Evolutionary conservation across 106 monocot genomes (phyloP).

Genomic region (Allium cepa): DNA sequence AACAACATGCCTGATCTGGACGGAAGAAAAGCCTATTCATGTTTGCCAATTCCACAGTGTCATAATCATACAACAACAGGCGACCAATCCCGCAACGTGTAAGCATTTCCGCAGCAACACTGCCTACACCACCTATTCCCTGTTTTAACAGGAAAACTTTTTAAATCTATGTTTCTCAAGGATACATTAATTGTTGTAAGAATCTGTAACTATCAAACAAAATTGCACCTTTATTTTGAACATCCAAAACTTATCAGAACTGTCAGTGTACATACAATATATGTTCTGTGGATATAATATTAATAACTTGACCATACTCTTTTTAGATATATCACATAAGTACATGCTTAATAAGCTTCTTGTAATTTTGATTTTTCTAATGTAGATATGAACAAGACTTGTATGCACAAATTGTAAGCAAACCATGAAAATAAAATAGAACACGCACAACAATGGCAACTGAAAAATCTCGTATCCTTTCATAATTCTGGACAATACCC

Average conservation of each 20-base stretch:
- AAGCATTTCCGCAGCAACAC: conserved; percentile 98
- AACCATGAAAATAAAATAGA: background rate
- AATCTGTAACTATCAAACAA: too few species aligned
- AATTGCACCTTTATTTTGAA: background rate
- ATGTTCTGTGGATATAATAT: too few species aligned
- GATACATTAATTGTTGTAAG: background rate
- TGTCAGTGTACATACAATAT: background rate
- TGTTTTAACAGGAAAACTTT: conserved; percentile 8
- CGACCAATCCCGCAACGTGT: conserved; percentile 95
- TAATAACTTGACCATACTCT: background rate
- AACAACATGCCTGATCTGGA: conserved; percentile 82
- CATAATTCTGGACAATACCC: conserved; percentile 93
- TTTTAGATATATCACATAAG: background rate
- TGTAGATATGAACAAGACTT: too few species aligned
- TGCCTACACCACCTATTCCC: conserved; percentile 99
- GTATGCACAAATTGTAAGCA: too few species aligned
- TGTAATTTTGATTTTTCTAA: too few species aligned
- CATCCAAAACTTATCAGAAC: background rate
- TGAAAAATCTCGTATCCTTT: conserved; percentile 75
- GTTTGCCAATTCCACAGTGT: conserved; percentile 90
- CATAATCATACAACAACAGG: conserved; percentile 92
- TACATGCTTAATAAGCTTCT: too few species aligned
- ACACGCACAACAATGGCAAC: conserved; percentile 79
- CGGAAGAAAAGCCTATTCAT: conserved; percentile 99
- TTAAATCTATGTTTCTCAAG: background rate